Percentiles rank a stretch among this genome's conserved stretches.
phyloP scores from a whole-genome alignment of 768 basidiomycete species.

The Kwoniella bestiolae region DNA sequence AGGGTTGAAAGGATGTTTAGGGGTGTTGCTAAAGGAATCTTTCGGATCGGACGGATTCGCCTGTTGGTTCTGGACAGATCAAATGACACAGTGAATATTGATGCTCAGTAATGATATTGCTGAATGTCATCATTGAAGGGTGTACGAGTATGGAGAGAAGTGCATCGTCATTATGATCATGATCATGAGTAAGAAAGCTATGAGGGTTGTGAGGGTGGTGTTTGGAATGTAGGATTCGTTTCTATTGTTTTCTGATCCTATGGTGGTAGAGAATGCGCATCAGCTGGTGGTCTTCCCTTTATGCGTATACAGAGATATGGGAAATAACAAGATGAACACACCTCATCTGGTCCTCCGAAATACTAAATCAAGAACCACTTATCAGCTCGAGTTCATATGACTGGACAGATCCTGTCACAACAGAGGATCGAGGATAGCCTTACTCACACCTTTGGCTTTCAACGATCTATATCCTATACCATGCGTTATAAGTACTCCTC shows the following conservation, averaged over 20 bases:
- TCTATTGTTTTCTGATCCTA: slow-evolving; percentile 13
- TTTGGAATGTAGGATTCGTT: background rate
- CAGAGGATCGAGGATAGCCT: background rate
- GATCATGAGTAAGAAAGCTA: background rate
- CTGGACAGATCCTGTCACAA: too few species aligned
- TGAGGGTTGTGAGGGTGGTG: slow-evolving; percentile 20
- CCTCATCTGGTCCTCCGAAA: slow-evolving; percentile 21
- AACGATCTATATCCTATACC: slow-evolving; percentile 21
- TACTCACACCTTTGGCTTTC: slow-evolving; percentile 22
- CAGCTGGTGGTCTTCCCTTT: too few species aligned
- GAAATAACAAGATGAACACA: background rate
- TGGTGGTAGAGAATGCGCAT: background rate
- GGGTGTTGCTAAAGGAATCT: background rate
- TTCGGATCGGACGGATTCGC: background rate
- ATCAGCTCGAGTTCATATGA: background rate
- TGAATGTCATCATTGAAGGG: background rate
- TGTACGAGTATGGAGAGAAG: background rate
- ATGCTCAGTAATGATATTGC: too few species aligned
- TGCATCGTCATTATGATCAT: slow-evolving; percentile 16
- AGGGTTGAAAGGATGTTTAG: background rate
- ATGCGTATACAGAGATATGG: too few species aligned
- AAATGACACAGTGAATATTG: too few species aligned
- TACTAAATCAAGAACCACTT: slow-evolving; percentile 4
- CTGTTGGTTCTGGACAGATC: too few species aligned
- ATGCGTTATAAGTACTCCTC: slow-evolving; percentile 27